Evolutionary conservation across 2,329 filamentous ascomycete species (phyloP).

Genomic region (Lachnellula cervina): DNA sequence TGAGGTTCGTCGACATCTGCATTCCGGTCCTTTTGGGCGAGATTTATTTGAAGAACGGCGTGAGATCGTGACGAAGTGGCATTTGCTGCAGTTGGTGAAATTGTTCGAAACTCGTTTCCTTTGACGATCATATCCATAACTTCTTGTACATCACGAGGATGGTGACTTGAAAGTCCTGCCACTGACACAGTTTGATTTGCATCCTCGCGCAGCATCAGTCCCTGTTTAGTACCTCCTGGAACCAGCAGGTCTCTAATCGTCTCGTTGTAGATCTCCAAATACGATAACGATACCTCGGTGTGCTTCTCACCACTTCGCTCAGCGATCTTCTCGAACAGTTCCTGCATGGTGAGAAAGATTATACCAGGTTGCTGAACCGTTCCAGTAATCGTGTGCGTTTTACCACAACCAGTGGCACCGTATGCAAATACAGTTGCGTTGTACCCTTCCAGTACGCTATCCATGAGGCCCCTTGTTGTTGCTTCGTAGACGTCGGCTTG

Average conservation of each 20-base stretch:
- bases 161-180: conserved; percentile 83
- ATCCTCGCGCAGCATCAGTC: conserved; percentile 90
- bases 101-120: conserved; percentile 90
- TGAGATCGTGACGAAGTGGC: conserved; percentile 96
- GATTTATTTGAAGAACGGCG: conserved; percentile 93
- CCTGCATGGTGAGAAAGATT: conserved; percentile 98
- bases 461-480: conserved; percentile 82
- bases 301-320: conserved; percentile 81
- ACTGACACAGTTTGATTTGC: conserved; percentile 90
- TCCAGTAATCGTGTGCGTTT: conserved; percentile 95
- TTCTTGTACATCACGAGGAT: conserved; percentile 84
- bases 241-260: conserved; percentile 92
- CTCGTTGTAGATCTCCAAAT: conserved; percentile 98
- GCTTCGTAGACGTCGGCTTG: conserved; percentile 94
- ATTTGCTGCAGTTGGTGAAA: conserved; percentile 95
- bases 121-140: conserved; percentile 99
- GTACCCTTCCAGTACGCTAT: conserved; percentile 94
- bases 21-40: conserved; percentile 90
- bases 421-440: conserved; percentile 99
- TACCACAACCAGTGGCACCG: conserved; percentile 94
- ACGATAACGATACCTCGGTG: conserved; percentile 87
- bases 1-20: conserved; percentile 90
- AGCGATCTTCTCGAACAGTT: conserved; percentile 92
- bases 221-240: conserved; percentile 71
- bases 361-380: conserved; percentile 91